Percentiles rank a stretch among this genome's conserved stretches.
Conservation (phyloP, 306 rosid species). For the Inga laurina region DNA sequence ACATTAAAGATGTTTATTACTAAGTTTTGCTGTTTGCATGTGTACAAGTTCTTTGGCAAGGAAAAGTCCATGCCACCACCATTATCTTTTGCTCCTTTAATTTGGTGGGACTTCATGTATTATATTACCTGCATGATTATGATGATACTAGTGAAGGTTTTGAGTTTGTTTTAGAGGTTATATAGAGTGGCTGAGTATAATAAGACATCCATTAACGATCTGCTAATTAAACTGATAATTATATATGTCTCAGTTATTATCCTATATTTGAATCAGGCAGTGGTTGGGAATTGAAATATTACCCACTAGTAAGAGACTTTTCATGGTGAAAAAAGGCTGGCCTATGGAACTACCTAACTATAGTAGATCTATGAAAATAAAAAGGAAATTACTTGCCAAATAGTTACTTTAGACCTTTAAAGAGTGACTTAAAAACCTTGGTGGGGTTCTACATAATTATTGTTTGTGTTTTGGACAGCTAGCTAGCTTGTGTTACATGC, state of each 20-base stretch:
- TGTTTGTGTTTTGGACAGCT: conserved; percentile 26
- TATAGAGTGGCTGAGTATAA: conserved; percentile 2
- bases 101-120: conserved; percentile 50
- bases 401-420: conserved; percentile 44
- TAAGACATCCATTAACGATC: conserved; percentile 9
- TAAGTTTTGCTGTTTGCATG: conserved; percentile 33
- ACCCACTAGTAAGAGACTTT: conserved; percentile 27
- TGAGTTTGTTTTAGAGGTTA: neutral
- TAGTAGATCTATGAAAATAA: conserved; percentile 53
- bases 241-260: neutral
- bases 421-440: conserved; percentile 66
- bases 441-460: conserved; percentile 54
- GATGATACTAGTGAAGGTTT: neutral
- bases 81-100: conserved; percentile 24
- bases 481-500: conserved; percentile 18
- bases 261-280: conserved; percentile 35
- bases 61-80: conserved; percentile 31
- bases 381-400: conserved; percentile 52
- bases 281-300: conserved; percentile 56
- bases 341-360: conserved; percentile 43
- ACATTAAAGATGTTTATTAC: conserved; percentile 38
- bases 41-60: conserved; percentile 27
- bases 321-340: conserved; percentile 35
- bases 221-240: neutral
- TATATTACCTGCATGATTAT: conserved; percentile 10